Base-by-base conservation (phyloP, 805 yeast genomes). In the Yarrowia alimentaria region DNA sequence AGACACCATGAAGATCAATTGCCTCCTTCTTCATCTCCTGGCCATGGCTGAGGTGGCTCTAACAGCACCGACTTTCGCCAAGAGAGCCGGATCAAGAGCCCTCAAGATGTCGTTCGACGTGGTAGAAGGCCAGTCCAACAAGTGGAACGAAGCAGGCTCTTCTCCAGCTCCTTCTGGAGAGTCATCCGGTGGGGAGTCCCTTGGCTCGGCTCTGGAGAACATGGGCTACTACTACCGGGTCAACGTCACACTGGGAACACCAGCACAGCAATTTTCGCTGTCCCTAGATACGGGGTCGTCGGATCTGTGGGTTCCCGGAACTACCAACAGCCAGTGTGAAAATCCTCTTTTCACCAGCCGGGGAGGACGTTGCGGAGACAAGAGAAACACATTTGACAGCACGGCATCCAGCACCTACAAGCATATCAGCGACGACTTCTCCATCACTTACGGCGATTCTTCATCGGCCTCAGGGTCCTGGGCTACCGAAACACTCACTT, bases 221-320 rank as follows among this genome's bases (percentile, higher is more conserved):
- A 37, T 37, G 43, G 43, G 43, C 20, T 37, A 37, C 22, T 56
- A 35, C 37, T 58, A 57, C 48, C 43, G 48, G 21, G 26, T 57
- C 24, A 28, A 49, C 13, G 52, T 62, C 13, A 49, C 61, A 10
- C 48, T 84, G 9, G 91, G 93, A 3, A 75, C 86, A 0, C 74
- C 80, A 2, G 60, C 69, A 0, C 83, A 81, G 59, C 61, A 68
- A 8, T 67, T 83, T 4, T 69, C 68, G 3, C 77, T 81, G 10
- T 63, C 80, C 28, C 60, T 83, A 10, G 90, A 83, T 59, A 83
- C 88, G 1, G 90, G 89, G 1, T 81, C 87, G 0, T 74, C 84
- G 0, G 89, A 83, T 61, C 62, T 81, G 37, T 81, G 85, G 84
- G 76, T 80, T 14, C 67, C 53, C 16, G 50, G 54, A 1, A 20